A percentile compares a stretch with the other conserved stretches of the same genome.
Evolutionary conservation across 805 yeast species (phyloP).

Genomic region (Monosporozyma servazzii): DNA sequence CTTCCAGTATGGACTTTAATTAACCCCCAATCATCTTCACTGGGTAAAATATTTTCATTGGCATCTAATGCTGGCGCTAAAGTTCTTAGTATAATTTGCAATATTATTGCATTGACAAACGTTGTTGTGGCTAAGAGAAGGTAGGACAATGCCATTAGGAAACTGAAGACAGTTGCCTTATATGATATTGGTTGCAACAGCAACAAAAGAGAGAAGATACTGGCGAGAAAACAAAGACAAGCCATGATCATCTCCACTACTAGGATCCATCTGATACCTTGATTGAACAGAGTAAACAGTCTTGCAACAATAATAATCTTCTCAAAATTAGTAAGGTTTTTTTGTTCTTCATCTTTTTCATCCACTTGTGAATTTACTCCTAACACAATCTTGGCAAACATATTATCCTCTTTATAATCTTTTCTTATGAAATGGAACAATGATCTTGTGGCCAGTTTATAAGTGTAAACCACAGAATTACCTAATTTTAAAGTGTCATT

Average conservation of each 20-base stretch:
- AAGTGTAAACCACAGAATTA: constrained; percentile 20
- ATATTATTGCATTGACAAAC: constrained; percentile 7
- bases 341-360: neutral
- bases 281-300: constrained; percentile 10
- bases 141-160: neutral
- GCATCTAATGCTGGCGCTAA: constrained; percentile 11
- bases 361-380: neutral
- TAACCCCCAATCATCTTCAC: constrained; percentile 14
- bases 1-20: constrained; percentile 13
- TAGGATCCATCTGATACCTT: neutral
- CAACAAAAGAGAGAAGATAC: neutral
- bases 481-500: constrained; percentile 18
- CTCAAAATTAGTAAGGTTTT: neutral
- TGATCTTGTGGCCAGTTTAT: constrained; percentile 16
- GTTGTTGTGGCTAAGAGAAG: constrained; percentile 8
- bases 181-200: neutral
- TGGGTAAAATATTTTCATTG: neutral
- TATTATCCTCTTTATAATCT: constrained; percentile 11
- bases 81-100: constrained; percentile 10
- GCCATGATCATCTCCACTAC: constrained; percentile 3
- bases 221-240: neutral
- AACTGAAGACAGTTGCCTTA: neutral
- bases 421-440: constrained; percentile 14
- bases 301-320: constrained; percentile 11
- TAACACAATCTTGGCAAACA: constrained; percentile 12